phyloP scores from a whole-genome alignment of 495 filamentous ascomycete species.

The Xylaria cubensis region DNA sequence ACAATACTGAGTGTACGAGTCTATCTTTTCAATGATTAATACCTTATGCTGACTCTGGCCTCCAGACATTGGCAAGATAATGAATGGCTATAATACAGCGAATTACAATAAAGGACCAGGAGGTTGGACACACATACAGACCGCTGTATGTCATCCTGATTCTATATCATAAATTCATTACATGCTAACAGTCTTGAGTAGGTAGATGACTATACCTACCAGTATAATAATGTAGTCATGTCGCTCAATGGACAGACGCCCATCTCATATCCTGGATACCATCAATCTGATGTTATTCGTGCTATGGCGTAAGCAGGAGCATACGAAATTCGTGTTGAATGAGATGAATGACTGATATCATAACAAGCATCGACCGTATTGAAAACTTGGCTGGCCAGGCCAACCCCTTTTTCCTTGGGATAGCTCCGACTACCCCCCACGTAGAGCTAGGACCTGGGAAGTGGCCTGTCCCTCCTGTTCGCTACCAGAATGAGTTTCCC shows the following conservation, averaged over 20 bases:
- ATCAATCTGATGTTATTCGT: constrained; percentile 61
- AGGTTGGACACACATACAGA: constrained; percentile 28
- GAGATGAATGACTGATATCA: background rate
- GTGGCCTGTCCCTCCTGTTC: constrained; percentile 21
- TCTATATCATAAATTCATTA: too few relatives aligned
- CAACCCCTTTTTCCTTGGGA: constrained; percentile 61
- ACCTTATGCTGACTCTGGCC: background rate
- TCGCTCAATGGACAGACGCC: constrained; percentile 58
- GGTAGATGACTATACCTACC: constrained; percentile 65
- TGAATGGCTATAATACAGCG: constrained; percentile 56
- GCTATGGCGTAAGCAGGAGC: constrained; percentile 25
- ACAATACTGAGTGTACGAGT: constrained; percentile 47
- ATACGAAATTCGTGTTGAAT: background rate
- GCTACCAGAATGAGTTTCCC: constrained; percentile 42
- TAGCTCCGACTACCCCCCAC: constrained; percentile 63
- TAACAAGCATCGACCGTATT: constrained; percentile 27
- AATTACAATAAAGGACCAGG: constrained; percentile 50
- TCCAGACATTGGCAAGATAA: constrained; percentile 60
- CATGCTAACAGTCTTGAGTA: constrained; percentile 31
- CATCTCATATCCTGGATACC: constrained; percentile 53
- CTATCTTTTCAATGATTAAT: background rate
- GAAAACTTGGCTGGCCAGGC: constrained; percentile 37
- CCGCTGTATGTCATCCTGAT: background rate
- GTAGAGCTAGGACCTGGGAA: constrained; percentile 43
- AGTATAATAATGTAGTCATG: constrained; percentile 62